Base-by-base conservation (phyloP, 176 grass and related monocot species). In the Carex cristatella region DNA sequence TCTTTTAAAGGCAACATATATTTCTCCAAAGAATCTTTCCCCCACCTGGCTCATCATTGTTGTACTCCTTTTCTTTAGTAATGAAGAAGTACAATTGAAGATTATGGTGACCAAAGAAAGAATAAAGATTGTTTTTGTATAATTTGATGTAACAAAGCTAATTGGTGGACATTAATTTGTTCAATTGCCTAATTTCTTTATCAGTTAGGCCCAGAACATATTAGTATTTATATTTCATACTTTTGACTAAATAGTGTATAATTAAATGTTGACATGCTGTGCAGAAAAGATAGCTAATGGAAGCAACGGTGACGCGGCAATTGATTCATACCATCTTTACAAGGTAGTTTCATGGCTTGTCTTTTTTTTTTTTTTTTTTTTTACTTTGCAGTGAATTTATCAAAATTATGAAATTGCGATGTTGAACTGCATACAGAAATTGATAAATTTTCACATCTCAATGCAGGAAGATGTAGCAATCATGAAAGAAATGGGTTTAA, bases 311-410 rank as follows among this genome's bases (percentile, higher is more conserved):
- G 92, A 97, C 61, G 54, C 89, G 54, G 90, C 92, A 27, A 91
- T 97, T 69, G 88, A 97, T 65, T 91, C 90, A 9, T 97, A 94
- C 71, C 94, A 94, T 78, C 88, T 81, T 8, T 97, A 97, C 54
- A 88, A 92, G 88, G 92, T 97, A 69, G 28, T 48, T 55, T 23
- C 23, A 18, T 65, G 18, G 37, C 28, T 49, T 75, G 18, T 7
- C 10, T 23, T 23, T 23, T 23, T 23, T 23, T 23, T 23, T 23
- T 23, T 23, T 23, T 23, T 23, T 23, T 23, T 23, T 23, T 23
- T 23, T 23, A 23, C 23, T 23, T 23, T 23, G 23, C 23, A 23
- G 23, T 23, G 23, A 44, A 69, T 15, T 49, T 82, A 46, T 27
- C 57, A 44, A 65, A 18, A 63, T 55, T n/a, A 30, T n/a, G 7